These are phyloP conservation scores for Malus hybrid DNA, from an alignment of 331 rosid species.

Conservation along the genomic window DNA sequence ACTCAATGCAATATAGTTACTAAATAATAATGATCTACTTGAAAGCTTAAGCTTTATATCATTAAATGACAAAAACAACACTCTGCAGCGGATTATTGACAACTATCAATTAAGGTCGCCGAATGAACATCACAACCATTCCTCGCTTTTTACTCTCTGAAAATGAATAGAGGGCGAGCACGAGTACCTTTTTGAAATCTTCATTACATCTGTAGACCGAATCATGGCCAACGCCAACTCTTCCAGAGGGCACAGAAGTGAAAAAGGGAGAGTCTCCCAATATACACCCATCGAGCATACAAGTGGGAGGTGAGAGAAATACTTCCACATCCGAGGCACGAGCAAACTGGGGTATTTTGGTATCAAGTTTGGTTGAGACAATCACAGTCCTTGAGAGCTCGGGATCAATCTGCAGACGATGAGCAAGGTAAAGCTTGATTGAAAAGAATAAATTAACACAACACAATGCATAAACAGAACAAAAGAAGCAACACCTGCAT, in stretches of 20 bases:
- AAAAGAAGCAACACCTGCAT: conserved; percentile 54
- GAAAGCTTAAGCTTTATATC: neutral
- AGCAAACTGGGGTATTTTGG: conserved; percentile 95
- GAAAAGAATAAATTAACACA: neutral
- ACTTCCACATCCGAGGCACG: conserved; percentile 92
- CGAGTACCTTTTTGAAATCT: conserved; percentile 81
- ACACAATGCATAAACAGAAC: neutral
- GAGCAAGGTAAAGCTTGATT: neutral
- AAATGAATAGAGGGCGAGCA: neutral
- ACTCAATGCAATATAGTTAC: neutral
- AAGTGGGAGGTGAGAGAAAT: conserved; percentile 80
- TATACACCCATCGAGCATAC: conserved; percentile 77
- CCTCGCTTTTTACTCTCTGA: neutral
- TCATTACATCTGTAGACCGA: conserved; percentile 66
- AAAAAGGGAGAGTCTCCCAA: conserved; percentile 93
- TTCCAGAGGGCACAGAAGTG: conserved; percentile 92
- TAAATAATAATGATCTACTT: neutral
- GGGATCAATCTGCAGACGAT: conserved; percentile 61
- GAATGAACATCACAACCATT: neutral
- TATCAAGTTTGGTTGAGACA: conserved; percentile 94
- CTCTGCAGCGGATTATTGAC: neutral
- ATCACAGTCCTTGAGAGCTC: conserved; percentile 84
- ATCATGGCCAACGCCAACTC: conserved; percentile 79
- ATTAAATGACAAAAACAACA: neutral
- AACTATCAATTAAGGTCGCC: neutral